phyloP scores from a whole-genome alignment of 495 filamentous ascomycete genomes.

The Xylaria telfairii region DNA sequence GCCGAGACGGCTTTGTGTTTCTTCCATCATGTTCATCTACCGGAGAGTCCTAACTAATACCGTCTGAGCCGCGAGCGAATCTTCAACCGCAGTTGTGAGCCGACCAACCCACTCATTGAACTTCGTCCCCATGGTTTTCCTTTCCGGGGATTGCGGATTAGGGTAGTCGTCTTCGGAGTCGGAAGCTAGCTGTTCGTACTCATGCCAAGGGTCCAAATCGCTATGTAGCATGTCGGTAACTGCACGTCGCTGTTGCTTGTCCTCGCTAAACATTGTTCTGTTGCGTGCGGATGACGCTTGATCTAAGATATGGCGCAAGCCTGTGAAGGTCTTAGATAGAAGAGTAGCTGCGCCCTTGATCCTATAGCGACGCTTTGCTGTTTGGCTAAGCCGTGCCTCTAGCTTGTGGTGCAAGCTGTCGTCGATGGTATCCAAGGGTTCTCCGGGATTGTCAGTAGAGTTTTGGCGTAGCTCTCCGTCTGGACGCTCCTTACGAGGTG shows the following conservation, averaged over 20 bases:
- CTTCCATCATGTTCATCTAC: not conserved
- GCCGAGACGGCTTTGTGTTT: not conserved
- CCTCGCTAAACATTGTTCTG: not conserved
- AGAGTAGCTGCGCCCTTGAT: not conserved
- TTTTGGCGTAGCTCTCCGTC: not conserved
- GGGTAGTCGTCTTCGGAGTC: not conserved
- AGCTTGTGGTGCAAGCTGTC: not conserved
- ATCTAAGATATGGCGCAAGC: not conserved
- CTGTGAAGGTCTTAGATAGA: not conserved
- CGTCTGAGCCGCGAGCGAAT: not conserved
- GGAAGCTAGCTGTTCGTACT: constrained; percentile 13
- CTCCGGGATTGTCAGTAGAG: not conserved
- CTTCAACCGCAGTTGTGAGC: not conserved
- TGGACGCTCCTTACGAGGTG: not conserved
- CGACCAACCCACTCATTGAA: not conserved
- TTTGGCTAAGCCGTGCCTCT: not conserved
- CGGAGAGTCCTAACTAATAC: not conserved
- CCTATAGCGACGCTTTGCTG: not conserved
- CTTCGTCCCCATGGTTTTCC: not conserved
- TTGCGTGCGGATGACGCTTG: not conserved
- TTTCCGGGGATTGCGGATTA: not conserved
- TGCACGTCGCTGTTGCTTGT: not conserved
- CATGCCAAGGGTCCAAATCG: constrained; percentile 11
- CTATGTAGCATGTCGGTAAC: not conserved
- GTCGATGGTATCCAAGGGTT: not conserved